Conservation (phyloP, 441 rosid genomes). For the Erodium trifolium region DNA sequence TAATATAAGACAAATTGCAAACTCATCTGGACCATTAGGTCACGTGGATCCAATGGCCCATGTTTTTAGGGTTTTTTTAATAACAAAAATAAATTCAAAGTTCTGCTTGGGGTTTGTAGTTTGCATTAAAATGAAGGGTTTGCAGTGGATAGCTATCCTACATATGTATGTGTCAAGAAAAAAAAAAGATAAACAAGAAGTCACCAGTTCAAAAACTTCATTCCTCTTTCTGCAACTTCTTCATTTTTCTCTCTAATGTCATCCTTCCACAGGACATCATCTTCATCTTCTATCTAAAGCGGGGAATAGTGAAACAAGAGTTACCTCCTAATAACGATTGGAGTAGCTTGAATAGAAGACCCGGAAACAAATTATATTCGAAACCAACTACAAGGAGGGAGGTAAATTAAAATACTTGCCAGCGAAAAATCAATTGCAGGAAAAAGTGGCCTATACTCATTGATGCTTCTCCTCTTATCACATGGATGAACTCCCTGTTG, state of each 20-base stretch:
- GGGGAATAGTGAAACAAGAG: not conserved
- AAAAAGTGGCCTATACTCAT: conserved; percentile 34
- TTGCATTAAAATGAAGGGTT: no score
- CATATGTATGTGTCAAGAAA: not conserved
- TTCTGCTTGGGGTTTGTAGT: no score
- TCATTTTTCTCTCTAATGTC: conserved; percentile 42
- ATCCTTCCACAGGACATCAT: conserved; percentile 48
- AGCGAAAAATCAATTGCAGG: conserved; percentile 56
- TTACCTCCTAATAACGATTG: not conserved
- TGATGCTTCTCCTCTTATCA: conserved; percentile 49
- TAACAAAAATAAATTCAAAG: no score
- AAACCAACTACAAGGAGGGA: not conserved
- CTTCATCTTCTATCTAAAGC: conserved; percentile 56
- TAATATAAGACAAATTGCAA: no score
- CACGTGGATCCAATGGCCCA: no score
- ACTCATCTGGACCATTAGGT: no score
- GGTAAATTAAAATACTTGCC: conserved; percentile 28
- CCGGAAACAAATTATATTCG: not conserved
- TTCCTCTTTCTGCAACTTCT: conserved; percentile 54
- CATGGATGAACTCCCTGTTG: conserved; percentile 64
- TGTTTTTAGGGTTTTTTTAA: no score
- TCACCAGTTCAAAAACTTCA: conserved; percentile 52
- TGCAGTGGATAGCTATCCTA: no score
- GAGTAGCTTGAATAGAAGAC: not conserved
- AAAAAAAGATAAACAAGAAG: not conserved